phyloP scores from a whole-genome alignment of 2,329 filamentous ascomycete species.

The Stagonosporopsis cucurbitacearum region DNA sequence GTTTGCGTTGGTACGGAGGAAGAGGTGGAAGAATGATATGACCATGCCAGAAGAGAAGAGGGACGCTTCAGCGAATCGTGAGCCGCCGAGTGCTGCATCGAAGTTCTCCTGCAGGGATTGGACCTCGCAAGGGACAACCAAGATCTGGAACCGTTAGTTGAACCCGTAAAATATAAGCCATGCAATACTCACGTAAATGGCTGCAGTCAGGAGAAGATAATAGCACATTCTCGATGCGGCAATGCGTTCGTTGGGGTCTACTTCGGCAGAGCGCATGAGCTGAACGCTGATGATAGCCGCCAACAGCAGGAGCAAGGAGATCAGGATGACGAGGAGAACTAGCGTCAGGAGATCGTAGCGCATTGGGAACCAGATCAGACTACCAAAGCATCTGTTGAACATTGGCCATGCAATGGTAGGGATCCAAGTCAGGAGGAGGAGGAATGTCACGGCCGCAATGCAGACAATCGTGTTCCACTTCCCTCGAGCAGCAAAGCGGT shows the following conservation, averaged over 20 bases:
- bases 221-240: constrained; percentile 74
- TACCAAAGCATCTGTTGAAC: constrained; percentile 69
- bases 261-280: constrained; percentile 60
- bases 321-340: constrained; percentile 59
- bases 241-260: constrained; percentile 66
- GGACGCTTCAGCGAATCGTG: constrained; percentile 70
- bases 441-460: constrained; percentile 57
- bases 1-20: constrained; percentile 68
- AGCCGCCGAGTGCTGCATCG: constrained; percentile 57
- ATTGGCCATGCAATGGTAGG: constrained; percentile 64
- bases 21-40: constrained; percentile 70
- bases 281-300: constrained; percentile 63
- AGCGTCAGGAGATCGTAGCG: constrained; percentile 66
- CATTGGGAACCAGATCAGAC: constrained; percentile 71
- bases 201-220: constrained; percentile 64
- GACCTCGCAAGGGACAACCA: constrained; percentile 69
- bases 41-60: constrained; percentile 70
- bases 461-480: constrained; percentile 68
- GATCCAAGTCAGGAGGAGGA: constrained; percentile 64
- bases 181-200: constrained; percentile 60
- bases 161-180: neutral
- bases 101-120: constrained; percentile 56
- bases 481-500: constrained; percentile 64
- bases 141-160: constrained; percentile 48
- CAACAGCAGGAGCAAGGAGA: constrained; percentile 59